Evolutionary conservation across 257 asterid species (phyloP), one percentile per base, ranked within the genome.

Genomic region (Jacaranda mimosifolia): DNA sequence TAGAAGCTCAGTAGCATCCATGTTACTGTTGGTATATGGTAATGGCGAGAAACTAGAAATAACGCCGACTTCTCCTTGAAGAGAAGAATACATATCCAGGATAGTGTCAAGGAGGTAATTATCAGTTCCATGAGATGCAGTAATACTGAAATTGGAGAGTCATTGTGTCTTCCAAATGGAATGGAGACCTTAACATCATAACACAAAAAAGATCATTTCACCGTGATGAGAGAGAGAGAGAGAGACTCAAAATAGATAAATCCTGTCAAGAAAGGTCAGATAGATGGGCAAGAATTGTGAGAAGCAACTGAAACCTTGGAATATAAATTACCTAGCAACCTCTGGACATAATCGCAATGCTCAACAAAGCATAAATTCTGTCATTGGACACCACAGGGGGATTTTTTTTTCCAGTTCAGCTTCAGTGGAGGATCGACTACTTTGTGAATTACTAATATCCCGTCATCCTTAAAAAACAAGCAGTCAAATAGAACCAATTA

Each of bases 21-120:
- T 79, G 84, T 83, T 62, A 69, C 85, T 93, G 58, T 86, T 85
- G 79, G 84, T 58, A 72, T 85, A 86, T 36, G 89, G 88, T 79
- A 83, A 83, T 4, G 83, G 91, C 62, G 83, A 75, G 76, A 91
- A 84, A 67, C 79, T 89, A 32, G 94, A 86, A 63, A 72, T 80
- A 73, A 60, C 51, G 32, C n/a, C 69, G 73, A 74, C 79, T 83
- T 86, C 97, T 67, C 92, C 91, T 92, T 91, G 97, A 81, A 95
- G 92, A 82, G 92, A 81, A 21, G 91, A 75, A 87, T 89, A 85
- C 87, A 87, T 74, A 82, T 96, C 99, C 91, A 91, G 82, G 39
- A 96, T 72, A 69, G 96, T 87, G 74, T 93, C 99, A 69, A 96
- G 98, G 82, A 96, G 82, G 87, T 90, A 91, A 76, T 96, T 96